phyloP scores from a whole-genome alignment of 768 basidiomycete genomes.

The Termitomyces sp. region DNA sequence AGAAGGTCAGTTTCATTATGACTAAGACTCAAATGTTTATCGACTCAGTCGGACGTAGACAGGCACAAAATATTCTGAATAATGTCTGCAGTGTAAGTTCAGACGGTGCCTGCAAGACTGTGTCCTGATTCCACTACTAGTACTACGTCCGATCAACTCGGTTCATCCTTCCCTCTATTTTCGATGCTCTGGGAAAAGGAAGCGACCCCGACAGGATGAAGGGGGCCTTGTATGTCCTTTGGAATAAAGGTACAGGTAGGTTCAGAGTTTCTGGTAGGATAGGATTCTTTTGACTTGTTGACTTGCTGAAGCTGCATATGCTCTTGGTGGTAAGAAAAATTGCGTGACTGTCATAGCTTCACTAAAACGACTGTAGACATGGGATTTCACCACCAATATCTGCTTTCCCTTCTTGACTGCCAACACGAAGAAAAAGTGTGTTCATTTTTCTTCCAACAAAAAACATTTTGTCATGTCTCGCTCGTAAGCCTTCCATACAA shows the following conservation, averaged over 20 bases:
- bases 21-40: background rate
- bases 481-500: conserved; percentile 64
- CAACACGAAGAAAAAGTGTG: conserved; percentile 82
- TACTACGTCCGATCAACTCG: conserved; percentile 70
- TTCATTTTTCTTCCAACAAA: background rate
- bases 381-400: conserved; percentile 47
- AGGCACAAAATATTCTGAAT: conserved; percentile 61
- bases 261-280: background rate
- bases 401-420: conserved; percentile 61
- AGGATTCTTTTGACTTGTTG: conserved; percentile 9
- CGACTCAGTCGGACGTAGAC: conserved; percentile 38
- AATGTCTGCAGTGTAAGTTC: conserved; percentile 56
- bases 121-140: conserved; percentile 25
- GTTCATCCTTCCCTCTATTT: conserved; percentile 53
- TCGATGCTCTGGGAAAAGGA: conserved; percentile 60
- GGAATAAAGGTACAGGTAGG: conserved; percentile 66
- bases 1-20: conserved; percentile 44
- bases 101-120: background rate
- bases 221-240: conserved; percentile 80
- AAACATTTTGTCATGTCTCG: background rate
- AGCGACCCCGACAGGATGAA: conserved; percentile 93
- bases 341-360: background rate
- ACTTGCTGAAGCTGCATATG: conserved; percentile 48
- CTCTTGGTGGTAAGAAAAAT: conserved; percentile 51
- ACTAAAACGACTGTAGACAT: conserved; percentile 38